Evolutionary conservation across 2,329 filamentous ascomycete genomes (phyloP), one percentile per base, ranked within the genome.

Genomic region (Microsporum canis): DNA sequence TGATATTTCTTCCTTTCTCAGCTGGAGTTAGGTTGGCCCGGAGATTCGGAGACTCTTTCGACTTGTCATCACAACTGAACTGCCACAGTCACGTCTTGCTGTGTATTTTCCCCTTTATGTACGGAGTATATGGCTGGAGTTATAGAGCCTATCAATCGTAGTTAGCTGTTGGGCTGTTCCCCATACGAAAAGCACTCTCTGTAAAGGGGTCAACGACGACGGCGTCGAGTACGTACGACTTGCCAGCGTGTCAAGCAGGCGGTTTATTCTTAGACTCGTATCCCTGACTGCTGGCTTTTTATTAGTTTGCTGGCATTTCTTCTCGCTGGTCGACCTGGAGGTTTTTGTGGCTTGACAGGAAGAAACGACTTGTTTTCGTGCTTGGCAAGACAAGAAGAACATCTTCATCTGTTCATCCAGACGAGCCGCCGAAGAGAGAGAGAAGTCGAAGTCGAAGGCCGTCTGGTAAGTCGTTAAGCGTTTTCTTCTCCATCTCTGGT

Each of bases 241-340:
- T 27, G 6, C n/a, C 43, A 47, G 43, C 43, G 45, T 31, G 27
- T 14, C 45, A 5, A 8, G 27, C 14, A 47, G 23, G 47, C 17
- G 47, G 29, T n/a, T 34, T 55, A 55, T 33, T 34, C 51, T 55
- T 55, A 47, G 43, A 14, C 51, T 55, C 51, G 51, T 55, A 55
- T 55, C 31, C 23, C 51, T 31, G 31, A 29, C 31, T n/a, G 31
- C 14, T 3, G 38, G 10, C 10, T 39, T 39, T 43, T 43, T 43
- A 10, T 41, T 23, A 2, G 17, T 5, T 7, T 43, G 39, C 39
- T 43, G 38, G 17, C 17, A 23, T 23, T 23, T 23, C 17, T 23
- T 23, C 17, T 23, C 17, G 17, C 17, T 23, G 17, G 43, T 47
- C 3, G 43, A 47, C 6, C 5, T 29, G 45, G 23, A 27, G 17